A percentile compares a stretch with the other conserved stretches of the same genome.
These are phyloP conservation scores for Davidsoniella virescens DNA, from an alignment of 2,329 filamentous ascomycete species.

Conservation along the genomic window DNA sequence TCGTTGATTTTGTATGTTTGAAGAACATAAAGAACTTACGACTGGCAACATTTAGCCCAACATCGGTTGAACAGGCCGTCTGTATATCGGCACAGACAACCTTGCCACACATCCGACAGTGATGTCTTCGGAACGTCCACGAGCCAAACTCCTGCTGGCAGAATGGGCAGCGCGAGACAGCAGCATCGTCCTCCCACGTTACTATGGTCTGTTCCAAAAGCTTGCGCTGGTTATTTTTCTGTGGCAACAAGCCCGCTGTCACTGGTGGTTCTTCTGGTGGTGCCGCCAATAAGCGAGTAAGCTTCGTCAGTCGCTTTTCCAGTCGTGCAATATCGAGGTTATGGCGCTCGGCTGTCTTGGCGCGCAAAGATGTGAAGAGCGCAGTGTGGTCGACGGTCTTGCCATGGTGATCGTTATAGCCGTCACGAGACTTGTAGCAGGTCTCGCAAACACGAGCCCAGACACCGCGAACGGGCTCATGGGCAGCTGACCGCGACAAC, in stretches of 20 bases:
- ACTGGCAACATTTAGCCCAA: slow-evolving; percentile 60
- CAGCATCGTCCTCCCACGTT: slow-evolving; percentile 83
- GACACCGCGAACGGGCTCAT: slow-evolving; percentile 76
- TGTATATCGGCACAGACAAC: slow-evolving; percentile 81
- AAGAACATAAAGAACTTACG: slow-evolving; percentile 20
- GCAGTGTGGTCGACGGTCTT: slow-evolving; percentile 53
- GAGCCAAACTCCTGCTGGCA: slow-evolving; percentile 91
- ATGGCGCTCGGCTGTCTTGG: slow-evolving; percentile 66
- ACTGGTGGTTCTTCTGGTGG: slow-evolving; percentile 48
- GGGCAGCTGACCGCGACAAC: slow-evolving; percentile 70
- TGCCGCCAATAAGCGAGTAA: slow-evolving; percentile 69
- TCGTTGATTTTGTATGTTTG: neutral
- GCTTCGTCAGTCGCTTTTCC: slow-evolving; percentile 79
- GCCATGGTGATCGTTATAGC: slow-evolving; percentile 81
- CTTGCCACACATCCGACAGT: slow-evolving; percentile 83
- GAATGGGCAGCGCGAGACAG: slow-evolving; percentile 70
- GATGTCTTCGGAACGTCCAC: slow-evolving; percentile 84
- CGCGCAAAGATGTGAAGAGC: slow-evolving; percentile 54
- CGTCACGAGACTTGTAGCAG: slow-evolving; percentile 93
- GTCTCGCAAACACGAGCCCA: slow-evolving; percentile 97
- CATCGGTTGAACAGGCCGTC: slow-evolving; percentile 70
- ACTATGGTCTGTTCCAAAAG: slow-evolving; percentile 80
- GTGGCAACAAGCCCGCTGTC: slow-evolving; percentile 37
- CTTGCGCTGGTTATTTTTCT: slow-evolving; percentile 57
- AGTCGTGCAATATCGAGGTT: slow-evolving; percentile 76